phyloP scores from a whole-genome alignment of 192 early-diverging fungal genomes.

The Coemansia sp. region DNA sequence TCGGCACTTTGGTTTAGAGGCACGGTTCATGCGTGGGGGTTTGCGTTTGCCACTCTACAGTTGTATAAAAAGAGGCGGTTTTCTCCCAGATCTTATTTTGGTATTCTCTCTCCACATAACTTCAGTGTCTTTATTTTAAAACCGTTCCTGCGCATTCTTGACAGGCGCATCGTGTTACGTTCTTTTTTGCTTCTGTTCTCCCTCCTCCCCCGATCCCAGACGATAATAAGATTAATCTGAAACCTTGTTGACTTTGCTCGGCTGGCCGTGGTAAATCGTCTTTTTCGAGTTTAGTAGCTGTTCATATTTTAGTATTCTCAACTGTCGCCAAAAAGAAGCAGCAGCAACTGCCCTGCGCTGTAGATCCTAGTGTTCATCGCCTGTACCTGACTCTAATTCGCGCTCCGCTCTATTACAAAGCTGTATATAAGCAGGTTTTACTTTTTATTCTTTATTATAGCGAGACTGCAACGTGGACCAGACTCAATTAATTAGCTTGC shows the following conservation, averaged over 20 bases:
- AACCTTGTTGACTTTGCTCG: neutral
- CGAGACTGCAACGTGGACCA: neutral
- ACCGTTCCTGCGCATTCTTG: slow-evolving; percentile 1
- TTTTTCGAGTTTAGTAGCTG: neutral
- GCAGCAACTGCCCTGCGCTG: neutral
- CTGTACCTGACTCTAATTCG: neutral
- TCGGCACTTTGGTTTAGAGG: neutral
- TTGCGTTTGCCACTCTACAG: neutral
- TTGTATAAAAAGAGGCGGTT: neutral
- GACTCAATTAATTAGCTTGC: slow-evolving; percentile 9
- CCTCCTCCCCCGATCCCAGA: neutral
- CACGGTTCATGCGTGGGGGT: neutral
- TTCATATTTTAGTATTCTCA: slow-evolving; percentile 7
- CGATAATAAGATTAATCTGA: neutral
- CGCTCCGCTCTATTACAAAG: neutral
- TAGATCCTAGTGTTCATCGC: neutral
- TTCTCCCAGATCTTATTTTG: neutral
- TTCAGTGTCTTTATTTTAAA: neutral
- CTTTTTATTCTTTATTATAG: neutral
- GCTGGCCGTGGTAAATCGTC: neutral
- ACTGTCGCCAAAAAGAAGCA: neutral
- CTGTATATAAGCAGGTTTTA: neutral
- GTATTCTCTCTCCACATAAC: neutral
- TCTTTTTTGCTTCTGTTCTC: neutral
- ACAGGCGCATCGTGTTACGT: neutral